Evolutionary conservation across 2,329 filamentous ascomycete genomes (phyloP).

Genomic region (Nemania sp.): DNA sequence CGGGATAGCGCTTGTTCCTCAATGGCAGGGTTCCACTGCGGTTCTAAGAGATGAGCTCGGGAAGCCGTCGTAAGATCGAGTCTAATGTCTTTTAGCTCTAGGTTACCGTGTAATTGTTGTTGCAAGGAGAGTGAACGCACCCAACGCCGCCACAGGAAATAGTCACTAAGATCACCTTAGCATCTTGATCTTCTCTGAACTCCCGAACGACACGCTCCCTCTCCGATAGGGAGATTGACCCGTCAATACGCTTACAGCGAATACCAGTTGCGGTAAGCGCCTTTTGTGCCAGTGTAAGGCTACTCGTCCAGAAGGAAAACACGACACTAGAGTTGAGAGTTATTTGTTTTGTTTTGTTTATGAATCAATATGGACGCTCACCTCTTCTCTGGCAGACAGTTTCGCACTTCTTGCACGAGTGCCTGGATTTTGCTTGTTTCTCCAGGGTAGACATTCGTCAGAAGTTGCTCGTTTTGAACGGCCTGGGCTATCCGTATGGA

Average conservation of each 20-base stretch:
- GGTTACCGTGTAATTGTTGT: background rate
- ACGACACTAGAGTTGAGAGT: slow-evolving; percentile 3
- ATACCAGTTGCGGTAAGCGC: background rate
- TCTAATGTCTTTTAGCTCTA: background rate
- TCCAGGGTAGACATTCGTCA: background rate
- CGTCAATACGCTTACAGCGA: slow-evolving; percentile 5
- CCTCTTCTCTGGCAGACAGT: background rate
- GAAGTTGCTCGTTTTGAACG: background rate
- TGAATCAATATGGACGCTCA: background rate
- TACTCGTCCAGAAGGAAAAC: slow-evolving; percentile 5
- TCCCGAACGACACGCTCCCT: background rate
- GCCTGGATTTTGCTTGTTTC: slow-evolving; percentile 8
- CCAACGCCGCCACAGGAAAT: slow-evolving; percentile 3
- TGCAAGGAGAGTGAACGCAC: background rate
- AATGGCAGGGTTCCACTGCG: slow-evolving; percentile 12
- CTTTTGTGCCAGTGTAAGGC: background rate
- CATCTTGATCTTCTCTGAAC: background rate
- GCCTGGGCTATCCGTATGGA: background rate
- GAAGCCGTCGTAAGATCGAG: slow-evolving; percentile 7
- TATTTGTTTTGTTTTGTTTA: background rate
- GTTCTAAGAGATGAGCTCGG: slow-evolving; percentile 9
- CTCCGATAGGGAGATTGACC: background rate
- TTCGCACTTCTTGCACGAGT: background rate
- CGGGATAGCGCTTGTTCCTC: slow-evolving; percentile 7
- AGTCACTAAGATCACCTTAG: slow-evolving; percentile 9